phyloP scores from a whole-genome alignment of 768 basidiomycete genomes.

The Podaxis mareebaensis region DNA sequence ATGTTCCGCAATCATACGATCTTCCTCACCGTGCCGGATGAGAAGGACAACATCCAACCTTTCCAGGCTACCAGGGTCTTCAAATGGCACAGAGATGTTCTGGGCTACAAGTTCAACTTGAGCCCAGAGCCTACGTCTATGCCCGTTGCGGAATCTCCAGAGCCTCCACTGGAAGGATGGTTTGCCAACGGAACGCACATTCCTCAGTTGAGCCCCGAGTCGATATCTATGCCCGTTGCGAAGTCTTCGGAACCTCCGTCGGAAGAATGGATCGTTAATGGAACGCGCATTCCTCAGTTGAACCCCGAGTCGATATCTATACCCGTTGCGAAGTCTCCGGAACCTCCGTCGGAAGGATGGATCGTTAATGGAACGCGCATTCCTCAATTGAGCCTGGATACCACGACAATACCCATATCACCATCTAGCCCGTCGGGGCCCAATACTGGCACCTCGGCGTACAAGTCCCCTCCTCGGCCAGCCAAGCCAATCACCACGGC shows the following conservation, averaged over 20 bases:
- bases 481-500: not conserved
- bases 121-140: not conserved
- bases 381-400: not conserved
- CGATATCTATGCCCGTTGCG: no score
- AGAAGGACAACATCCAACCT: not conserved
- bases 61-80: slow-evolving; percentile 10
- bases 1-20: slow-evolving; percentile 5
- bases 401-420: not conserved
- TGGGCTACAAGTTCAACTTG: not conserved
- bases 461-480: not conserved
- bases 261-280: not conserved
- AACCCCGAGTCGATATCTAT: no score
- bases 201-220: not conserved
- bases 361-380: not conserved
- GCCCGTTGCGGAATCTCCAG: not conserved
- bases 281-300: not conserved
- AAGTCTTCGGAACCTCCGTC: no score
- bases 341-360: not conserved
- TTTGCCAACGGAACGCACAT: not conserved
- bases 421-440: not conserved
- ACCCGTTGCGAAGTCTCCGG: no score
- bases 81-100: slow-evolving; percentile 13
- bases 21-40: not conserved
- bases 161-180: not conserved
- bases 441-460: not conserved